phyloP scores from a whole-genome alignment of 169 alveolate species.

The Plasmodium blacklocki region DNA sequence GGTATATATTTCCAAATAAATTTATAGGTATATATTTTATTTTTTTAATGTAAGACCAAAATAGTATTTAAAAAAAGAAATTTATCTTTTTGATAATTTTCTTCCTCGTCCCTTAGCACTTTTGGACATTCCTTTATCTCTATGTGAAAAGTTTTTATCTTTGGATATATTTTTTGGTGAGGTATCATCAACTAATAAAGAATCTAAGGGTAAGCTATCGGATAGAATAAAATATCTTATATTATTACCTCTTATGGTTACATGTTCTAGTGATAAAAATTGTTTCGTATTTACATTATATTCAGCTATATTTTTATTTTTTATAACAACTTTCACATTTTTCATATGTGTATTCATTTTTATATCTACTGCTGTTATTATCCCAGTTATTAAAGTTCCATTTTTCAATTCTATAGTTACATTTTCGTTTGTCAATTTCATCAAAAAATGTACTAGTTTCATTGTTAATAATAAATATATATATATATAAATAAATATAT shows the following conservation, averaged over 20 bases:
- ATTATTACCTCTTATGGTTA: constrained; percentile 91
- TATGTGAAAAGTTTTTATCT: constrained; percentile 68
- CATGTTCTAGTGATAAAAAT: constrained; percentile 82
- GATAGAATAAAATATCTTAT: constrained; percentile 97
- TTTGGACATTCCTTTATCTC: constrained; percentile 83
- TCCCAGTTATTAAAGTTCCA: constrained; percentile 97
- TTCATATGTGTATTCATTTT: constrained; percentile 99
- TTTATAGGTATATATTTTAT: too few species aligned
- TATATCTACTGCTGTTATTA: constrained; percentile 97
- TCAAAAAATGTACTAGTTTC: constrained; percentile 97
- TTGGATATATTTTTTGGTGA: constrained; percentile 92
- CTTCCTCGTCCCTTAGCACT: constrained; percentile 85
- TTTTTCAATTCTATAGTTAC: constrained; percentile 98
- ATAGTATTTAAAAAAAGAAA: too few species aligned
- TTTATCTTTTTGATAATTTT: constrained; percentile 62
- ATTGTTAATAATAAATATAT: constrained; percentile 78
- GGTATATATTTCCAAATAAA: too few species aligned
- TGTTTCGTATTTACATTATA: constrained; percentile 86
- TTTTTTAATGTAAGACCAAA: too few species aligned
- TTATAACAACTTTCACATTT: constrained; percentile 96
- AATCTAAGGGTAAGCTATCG: constrained; percentile 96
- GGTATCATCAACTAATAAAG: constrained; percentile 96
- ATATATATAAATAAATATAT: not conserved
- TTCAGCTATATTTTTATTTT: constrained; percentile 93
- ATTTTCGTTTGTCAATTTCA: constrained; percentile 96